Base-by-base conservation (phyloP, 371 early-diverging fungal genomes). In the Mortierella sp. region DNA sequence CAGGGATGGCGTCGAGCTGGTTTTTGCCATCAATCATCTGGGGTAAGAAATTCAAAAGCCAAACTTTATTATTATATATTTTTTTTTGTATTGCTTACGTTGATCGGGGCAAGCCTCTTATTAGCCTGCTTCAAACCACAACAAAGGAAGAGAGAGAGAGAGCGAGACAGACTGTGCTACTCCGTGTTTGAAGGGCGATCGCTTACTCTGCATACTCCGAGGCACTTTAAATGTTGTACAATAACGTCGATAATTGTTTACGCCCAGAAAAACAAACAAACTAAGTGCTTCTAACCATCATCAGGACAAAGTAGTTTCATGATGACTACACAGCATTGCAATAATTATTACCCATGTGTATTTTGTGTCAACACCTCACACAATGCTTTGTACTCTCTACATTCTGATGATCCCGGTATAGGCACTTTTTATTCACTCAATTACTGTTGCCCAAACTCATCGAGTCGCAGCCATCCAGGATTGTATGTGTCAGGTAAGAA, bases 11-110 rank as follows among this genome's bases (percentile, higher is more conserved):
- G 72, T 80, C 54, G 81, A 80, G 47, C n/a, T 62, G 12, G 58
- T 72, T 26, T 75, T 80, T 65, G 81, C 81, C 8, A 72, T 72
- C 61, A 80, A 80, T 45, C 81, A 80, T 43, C 51, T 80, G 72
- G 81, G 79, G 79, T 79, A 73, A 49, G 26, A 43, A 20, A 20
- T 10, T 61, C 35, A 14, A n/a, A 37, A 51, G 0, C 51, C 14
- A 51, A n/a, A n/a, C 22, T 51, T 51, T 51, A 30, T 30, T 30
- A 30, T 30, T 1, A 30, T 30, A 30, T 4, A 1, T 51, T 51
- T 30, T 30, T 2, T 30, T 1, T 2, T 30, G 4, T 4, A 1
- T 51, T 51, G 51, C n/a, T 51, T 51, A 51, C 51, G 51, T 51
- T 30, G 30, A 30, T 22, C n/a, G n/a, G 8, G 10, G 51, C n/a